Base-by-base conservation (phyloP, 805 yeast genomes). In the Ogataea ganodermae region DNA sequence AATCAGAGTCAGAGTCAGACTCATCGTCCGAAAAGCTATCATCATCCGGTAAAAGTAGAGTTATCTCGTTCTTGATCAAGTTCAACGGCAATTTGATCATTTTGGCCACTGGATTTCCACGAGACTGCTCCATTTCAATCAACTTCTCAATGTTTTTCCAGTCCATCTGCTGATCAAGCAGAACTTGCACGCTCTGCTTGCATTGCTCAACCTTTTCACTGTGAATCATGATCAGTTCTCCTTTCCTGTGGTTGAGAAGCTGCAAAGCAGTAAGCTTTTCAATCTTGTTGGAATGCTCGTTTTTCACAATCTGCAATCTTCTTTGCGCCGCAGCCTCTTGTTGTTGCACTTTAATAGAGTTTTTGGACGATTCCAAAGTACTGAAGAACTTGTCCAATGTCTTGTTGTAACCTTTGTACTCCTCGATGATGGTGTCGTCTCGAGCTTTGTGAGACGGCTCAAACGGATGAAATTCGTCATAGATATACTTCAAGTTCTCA, bases 101-200 rank as follows among this genome's bases (percentile, higher is more conserved):
- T 30, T 71, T 67, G 0, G 97, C 96, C 46, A 83, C 71, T 4
- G 69, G 65, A 56, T 84, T 87, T 1, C 84, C 83, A 56, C 83
- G 78, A 1, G 71, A 66, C 56, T 88, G 83, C 60, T 92, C 96
- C 42, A 81, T 73, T 40, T 76, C 69, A 43, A 92, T 83, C 48
- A 86, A 67, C 52, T 83, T 81, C 61, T 86, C 96, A 52, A 91
- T 91, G 50, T 89, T 85, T 35, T 79, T 78, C 99, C 99, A 92
- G 63, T 92, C 97, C 89, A 89, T 88, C 53, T 88, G 91, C 60
- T 88, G 94, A 46, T 84, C 83, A 4, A 90, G 52, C 45, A 89
- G 68, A 1, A 72, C 69, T 49, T 83, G 85, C 4, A 92, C 86
- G 2, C 86, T 83, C 6, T 62, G 65, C 49, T 79, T 84, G 40